Base-by-base conservation (phyloP, 2,329 filamentous ascomycete genomes). In the Sordariomycetes sp. region DNA sequence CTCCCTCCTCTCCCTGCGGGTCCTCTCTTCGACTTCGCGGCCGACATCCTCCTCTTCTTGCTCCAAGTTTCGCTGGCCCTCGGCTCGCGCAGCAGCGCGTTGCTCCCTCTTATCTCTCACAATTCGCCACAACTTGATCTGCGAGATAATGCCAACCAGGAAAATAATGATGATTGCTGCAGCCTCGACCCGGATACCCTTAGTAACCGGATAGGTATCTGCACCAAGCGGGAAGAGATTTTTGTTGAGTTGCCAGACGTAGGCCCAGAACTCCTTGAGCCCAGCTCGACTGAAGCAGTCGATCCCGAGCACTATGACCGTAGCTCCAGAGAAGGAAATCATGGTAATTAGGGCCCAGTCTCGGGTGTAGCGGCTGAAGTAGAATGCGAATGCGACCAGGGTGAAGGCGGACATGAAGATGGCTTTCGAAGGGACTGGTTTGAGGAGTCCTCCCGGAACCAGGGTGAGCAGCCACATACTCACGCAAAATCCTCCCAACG, bases 211-310 rank as follows among this genome's bases (percentile, higher is more conserved):
- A 51, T 94, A 96, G 0, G 83, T 86, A 31, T 69, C 66, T 2
- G 82, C 82, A 24, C 75, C 72, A 3, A 86, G 61, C 0, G 88
- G 88, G 48, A 96, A 96, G 1, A 87, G 63, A 33, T 82, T 69
- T 27, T 77, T 65, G 54, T 95, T 95, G 25, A 96, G 59, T 30
- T 64, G 64, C 90, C 90, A 96, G 24, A 94, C 69, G 53, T 93
- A 96, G 6, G 86, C 72, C 90, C 90, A 96, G 46, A 95, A 95
- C 54, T 96, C 90, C 55, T 94, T 95, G 46, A 94, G 63, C 0
- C 90, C 90, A n/a, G 87, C 86, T 41, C 78, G 70, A 48, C 80
- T 90, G 47, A 90, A 93, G 56, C 86, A 94, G 54, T 96, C 90
- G 38, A 96, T 83, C 3, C 90, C 90, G 3, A 96, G 59, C 11